Conservation (phyloP, 2,329 filamentous ascomycete genomes). For the Parastagonospora nodorum region DNA sequence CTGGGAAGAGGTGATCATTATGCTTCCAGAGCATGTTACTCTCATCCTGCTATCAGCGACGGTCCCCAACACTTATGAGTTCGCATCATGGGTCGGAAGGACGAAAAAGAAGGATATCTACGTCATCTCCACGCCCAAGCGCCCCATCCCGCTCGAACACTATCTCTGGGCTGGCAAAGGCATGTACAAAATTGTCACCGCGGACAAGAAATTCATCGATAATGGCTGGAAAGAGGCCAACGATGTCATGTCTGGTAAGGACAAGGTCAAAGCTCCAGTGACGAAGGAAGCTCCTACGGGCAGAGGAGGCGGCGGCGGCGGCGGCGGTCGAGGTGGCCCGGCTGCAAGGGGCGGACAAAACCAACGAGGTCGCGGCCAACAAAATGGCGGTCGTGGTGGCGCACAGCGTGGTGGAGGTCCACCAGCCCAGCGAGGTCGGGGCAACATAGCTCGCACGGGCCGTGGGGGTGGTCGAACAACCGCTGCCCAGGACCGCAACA, state of each 20-base stretch:
- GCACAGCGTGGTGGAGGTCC: constrained; percentile 61
- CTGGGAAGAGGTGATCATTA: constrained; percentile 99
- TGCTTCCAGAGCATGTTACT: constrained; percentile 96
- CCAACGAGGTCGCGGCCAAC: constrained; percentile 55
- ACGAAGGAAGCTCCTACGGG: constrained; percentile 56
- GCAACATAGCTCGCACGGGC: constrained; percentile 89
- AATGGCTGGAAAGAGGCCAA: constrained; percentile 96
- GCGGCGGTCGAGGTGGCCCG: constrained; percentile 52
- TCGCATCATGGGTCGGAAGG: constrained; percentile 96
- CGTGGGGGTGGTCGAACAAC: constrained; percentile 85
- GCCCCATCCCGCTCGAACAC: constrained; percentile 92
- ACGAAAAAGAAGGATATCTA: constrained; percentile 99
- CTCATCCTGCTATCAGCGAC: constrained; percentile 94
- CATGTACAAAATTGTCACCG: constrained; percentile 92
- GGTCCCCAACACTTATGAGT: constrained; percentile 96
- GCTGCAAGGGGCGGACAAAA: constrained; percentile 56
- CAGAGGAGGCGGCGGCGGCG: constrained; percentile 59
- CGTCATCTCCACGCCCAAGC: constrained; percentile 95
- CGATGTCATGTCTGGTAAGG: constrained; percentile 76
- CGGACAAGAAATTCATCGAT: constrained; percentile 89
- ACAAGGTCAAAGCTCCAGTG: constrained; percentile 69
- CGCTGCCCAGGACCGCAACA: constrained; percentile 90
- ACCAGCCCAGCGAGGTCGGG: constrained; percentile 63
- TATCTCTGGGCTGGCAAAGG: constrained; percentile 94
- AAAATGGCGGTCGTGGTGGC: constrained; percentile 52